Base-by-base conservation (phyloP, 225 moss, liverwort and hornwort species). In the Pseudoscleropodium purum region DNA sequence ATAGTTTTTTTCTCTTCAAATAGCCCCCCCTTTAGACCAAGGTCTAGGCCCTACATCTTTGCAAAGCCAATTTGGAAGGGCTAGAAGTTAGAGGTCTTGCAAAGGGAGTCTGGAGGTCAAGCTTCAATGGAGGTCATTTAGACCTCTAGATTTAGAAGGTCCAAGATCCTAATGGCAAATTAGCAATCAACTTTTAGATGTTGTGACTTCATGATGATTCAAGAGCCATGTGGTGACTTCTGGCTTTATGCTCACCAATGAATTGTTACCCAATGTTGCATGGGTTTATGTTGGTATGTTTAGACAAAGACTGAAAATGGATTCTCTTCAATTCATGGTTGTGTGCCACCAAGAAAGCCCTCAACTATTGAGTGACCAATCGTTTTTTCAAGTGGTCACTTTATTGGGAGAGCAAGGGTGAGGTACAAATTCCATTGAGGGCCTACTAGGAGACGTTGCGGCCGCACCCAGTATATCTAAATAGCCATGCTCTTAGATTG, bases 391-490 rank as follows among this genome's bases (percentile, higher is more conserved):
- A 68, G 6, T 68, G 7, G 12, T 1, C 0, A 0, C 2, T 69
- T 0, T 69, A 0, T n/a, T 39, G 24, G 13, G 0, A 69, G 13
- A 7, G 1, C 56, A 8, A 56, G 6, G 19, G 19, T 56, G 56
- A 3, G 2, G 56, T 56, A 7, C 19, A 19, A 56, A 17, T 54
- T 54, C 18, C 18, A 5, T 16, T 7, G 52, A 56, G 18, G 56
- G 18, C 6, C 2, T 13, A 0, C 23, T n/a, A n/a, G 7, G 24
- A 69, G 4, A 13, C 2, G 0, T 69, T 69, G 13, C 7, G 1
- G 2, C 2, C 2, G 0, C 2, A 1, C 4, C 37, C 4, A n/a
- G n/a, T n/a, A 67, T 0, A 0, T 4, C 2, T 68, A 4, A 6
- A 3, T 68, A 11, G 1, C 36, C 6, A 37, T 20, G 11, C 0